These are phyloP conservation scores for Proliferodiscus dingleyae DNA, from an alignment of 2,329 filamentous ascomycete genomes.

Conservation along the genomic window DNA sequence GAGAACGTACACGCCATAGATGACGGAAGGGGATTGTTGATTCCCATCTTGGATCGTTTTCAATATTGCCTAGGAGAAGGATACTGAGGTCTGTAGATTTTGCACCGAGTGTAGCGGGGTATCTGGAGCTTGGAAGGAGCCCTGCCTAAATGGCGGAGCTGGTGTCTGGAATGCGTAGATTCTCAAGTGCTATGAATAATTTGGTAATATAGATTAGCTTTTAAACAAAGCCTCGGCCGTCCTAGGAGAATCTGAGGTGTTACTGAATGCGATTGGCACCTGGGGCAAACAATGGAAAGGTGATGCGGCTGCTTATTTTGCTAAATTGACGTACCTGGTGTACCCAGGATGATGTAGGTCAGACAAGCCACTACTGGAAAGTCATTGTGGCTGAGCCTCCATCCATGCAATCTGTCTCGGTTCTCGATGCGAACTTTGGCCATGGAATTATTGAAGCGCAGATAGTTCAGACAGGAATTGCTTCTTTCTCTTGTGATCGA, in stretches of 20 bases:
- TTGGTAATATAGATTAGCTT: background rate
- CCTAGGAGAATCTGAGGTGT: background rate
- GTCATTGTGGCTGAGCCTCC: slow-evolving; percentile 12
- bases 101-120: background rate
- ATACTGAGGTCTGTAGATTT: no score
- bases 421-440: background rate
- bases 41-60: slow-evolving; percentile 44
- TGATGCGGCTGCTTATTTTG: slow-evolving; percentile 5
- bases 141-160: no score
- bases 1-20: slow-evolving; percentile 60
- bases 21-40: slow-evolving; percentile 63
- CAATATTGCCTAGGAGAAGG: background rate
- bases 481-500: background rate
- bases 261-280: background rate
- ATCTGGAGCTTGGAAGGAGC: no score
- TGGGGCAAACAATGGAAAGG: background rate
- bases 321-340: background rate
- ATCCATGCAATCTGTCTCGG: slow-evolving; percentile 10
- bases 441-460: background rate
- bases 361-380: slow-evolving; percentile 1
- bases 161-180: background rate
- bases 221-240: background rate
- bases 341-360: no score
- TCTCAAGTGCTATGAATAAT: background rate
- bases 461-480: no score